Percentiles rank a stretch among this genome's conserved stretches.
Conservation (phyloP, 352 stramenopile genomes). For the Salisapilia sapeloensis region DNA sequence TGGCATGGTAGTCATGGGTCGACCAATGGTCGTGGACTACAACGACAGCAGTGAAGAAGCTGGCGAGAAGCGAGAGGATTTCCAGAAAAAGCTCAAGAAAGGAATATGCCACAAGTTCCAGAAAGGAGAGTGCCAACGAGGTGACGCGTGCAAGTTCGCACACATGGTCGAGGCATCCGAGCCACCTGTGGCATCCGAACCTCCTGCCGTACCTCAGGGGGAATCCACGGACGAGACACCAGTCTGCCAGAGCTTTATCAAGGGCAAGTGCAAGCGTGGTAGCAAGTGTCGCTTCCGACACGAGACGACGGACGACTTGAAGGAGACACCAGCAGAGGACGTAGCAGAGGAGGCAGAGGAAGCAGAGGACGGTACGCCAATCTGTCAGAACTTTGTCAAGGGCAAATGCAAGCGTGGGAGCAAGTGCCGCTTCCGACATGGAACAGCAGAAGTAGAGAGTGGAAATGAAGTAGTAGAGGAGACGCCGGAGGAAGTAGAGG, state of each 20-base stretch:
- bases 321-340: constrained; percentile 1
- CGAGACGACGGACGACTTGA: constrained; percentile 3
- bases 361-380: constrained; percentile 9
- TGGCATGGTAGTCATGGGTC: constrained; percentile 68
- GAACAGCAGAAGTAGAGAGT: constrained; percentile 4
- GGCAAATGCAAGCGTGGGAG: constrained; percentile 47
- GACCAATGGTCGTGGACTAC: constrained; percentile 74
- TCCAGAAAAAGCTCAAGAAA: constrained; percentile 66
- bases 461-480: constrained; percentile 15
- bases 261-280: constrained; percentile 55
- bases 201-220: constrained; percentile 3
- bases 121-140: constrained; percentile 29
- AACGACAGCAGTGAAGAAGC: constrained; percentile 44
- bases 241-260: constrained; percentile 58
- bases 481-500: constrained; percentile 15
- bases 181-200: constrained; percentile 6
- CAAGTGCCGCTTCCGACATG: constrained; percentile 42
- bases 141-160: constrained; percentile 55
- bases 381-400: constrained; percentile 53
- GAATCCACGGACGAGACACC: constrained; percentile 23
- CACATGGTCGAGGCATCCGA: constrained; percentile 32
- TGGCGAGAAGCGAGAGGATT: constrained; percentile 42
- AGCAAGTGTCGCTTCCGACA: constrained; percentile 37
- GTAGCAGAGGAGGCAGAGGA: constrained; percentile 1
- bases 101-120: constrained; percentile 63